Percentiles rank a stretch among this genome's conserved stretches.
Conservation (phyloP, 2,329 filamentous ascomycete genomes). For the Alternaria postmessia region DNA sequence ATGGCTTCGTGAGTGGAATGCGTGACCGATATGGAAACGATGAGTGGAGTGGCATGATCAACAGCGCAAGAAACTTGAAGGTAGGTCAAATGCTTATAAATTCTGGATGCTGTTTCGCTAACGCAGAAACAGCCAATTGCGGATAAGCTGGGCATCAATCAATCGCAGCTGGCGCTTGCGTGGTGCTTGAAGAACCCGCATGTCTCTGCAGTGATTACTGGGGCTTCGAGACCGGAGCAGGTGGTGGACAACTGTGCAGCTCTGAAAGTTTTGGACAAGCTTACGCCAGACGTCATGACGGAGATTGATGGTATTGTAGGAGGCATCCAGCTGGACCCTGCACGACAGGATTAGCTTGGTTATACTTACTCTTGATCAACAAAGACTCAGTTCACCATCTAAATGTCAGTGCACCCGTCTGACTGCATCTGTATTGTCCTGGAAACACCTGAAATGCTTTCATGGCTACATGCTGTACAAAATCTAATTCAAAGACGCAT, state of each 20-base stretch:
- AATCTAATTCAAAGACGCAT: background rate
- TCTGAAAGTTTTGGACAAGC: slow-evolving; percentile 54
- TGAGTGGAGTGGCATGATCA: slow-evolving; percentile 64
- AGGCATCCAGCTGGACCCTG: slow-evolving; percentile 32
- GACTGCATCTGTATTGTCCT: background rate
- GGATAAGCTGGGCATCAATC: slow-evolving; percentile 68
- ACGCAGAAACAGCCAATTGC: slow-evolving; percentile 59
- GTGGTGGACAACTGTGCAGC: slow-evolving; percentile 52
- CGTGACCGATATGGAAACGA: slow-evolving; percentile 57
- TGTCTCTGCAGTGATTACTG: slow-evolving; percentile 43
- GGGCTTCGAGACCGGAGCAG: slow-evolving; percentile 41
- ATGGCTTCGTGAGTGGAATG: slow-evolving; percentile 63
- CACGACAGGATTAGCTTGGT: slow-evolving; percentile 29
- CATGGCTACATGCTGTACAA: background rate
- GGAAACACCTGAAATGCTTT: background rate
- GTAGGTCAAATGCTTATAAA: slow-evolving; percentile 18
- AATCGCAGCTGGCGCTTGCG: slow-evolving; percentile 50
- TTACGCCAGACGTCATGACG: slow-evolving; percentile 56
- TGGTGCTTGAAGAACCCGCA: slow-evolving; percentile 49
- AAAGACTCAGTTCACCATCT: background rate
- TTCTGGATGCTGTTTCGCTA: slow-evolving; percentile 3
- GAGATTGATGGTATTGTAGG: slow-evolving; percentile 50
- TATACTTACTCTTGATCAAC: background rate
- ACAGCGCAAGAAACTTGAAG: slow-evolving; percentile 61
- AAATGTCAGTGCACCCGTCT: background rate